These are phyloP conservation scores for Rosa hybrid DNA, from an alignment of 331 rosid genomes.

Conservation along the genomic window DNA sequence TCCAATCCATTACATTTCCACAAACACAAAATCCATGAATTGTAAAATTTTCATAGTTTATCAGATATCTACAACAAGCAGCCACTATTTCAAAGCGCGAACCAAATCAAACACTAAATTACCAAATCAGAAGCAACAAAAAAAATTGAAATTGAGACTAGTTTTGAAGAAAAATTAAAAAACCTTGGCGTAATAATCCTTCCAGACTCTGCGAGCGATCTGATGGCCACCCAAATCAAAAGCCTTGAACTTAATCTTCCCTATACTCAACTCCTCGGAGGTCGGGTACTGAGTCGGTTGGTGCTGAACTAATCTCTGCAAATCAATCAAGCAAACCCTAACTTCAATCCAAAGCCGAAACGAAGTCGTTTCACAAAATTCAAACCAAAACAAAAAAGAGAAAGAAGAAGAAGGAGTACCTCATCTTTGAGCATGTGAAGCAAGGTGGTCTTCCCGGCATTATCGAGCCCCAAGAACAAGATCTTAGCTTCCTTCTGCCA, in stretches of 20 bases:
- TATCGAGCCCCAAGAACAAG: conserved; percentile 50
- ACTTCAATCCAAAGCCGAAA: not conserved
- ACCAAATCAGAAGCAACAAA: not conserved
- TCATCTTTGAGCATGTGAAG: conserved; percentile 94
- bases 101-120: not conserved
- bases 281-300: conserved; percentile 91
- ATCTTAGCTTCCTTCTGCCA: conserved; percentile 53
- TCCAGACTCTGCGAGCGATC: conserved; percentile 96
- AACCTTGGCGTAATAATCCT: conserved; percentile 82
- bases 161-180: not conserved
- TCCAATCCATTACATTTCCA: not conserved
- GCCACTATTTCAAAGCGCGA: not conserved
- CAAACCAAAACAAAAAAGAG: no score
- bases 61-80: not conserved
- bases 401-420: conserved; percentile 27
- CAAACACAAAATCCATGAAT: not conserved
- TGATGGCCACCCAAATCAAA: conserved; percentile 92
- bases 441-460: conserved; percentile 49
- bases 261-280: conserved; percentile 84
- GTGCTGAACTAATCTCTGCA: conserved; percentile 84
- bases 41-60: not conserved
- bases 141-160: not conserved
- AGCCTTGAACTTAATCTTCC: conserved; percentile 81
- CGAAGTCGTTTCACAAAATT: not conserved
- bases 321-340: not conserved